Base-by-base conservation (phyloP, 192 early-diverging fungal genomes). In the Gaertneriomyces semiglobifer region DNA sequence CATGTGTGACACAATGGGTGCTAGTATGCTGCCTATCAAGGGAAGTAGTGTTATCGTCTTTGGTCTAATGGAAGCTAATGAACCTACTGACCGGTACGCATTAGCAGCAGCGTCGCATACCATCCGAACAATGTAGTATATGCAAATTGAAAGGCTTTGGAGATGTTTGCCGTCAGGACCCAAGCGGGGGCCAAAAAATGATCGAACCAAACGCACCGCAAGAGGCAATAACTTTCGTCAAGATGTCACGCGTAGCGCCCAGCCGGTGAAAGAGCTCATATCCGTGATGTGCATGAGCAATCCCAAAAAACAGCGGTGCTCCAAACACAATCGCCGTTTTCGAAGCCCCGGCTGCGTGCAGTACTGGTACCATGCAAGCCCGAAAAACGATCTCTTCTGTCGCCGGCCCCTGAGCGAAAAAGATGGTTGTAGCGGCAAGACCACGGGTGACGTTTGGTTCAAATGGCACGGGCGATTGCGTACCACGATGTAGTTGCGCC, bases 41-140 rank as follows among this genome's bases (percentile, higher is more conserved):
- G 12, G 38, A 8, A 65, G 14, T 8, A 50, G 39, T 9, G 46
- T 19, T 20, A 16, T 10, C 14, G 14, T 56, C 25, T 33, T 33
- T 33, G 2, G 25, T 33, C 25, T 1, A 33, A 33, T 4, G 55
- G 55, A 20, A 56, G 55, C 18, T 12, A 11, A 12, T 1, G 20
- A 45, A 62, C 0, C 14, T 42, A 77, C 19, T 16, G 60, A 66
- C 82, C 77, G 1, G 86, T 88, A 50, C 86, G 74, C 18, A 89
- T 9, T 48, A 90, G 80, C 25, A 88, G 25, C 65, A 78, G 91
- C 11, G 83, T 82, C 8, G 84, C 85, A 78, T 85, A 90, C 88
- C 88, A 91, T 16, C 91, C 91, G 79, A 92, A 93, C 5, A 92
- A 16, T 4, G 81, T 87, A 1, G 90, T 93, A 70, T 90, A 93